These are phyloP conservation scores for Periconia macrospinosa DNA, from an alignment of 2,329 filamentous ascomycete species.

Conservation along the genomic window DNA sequence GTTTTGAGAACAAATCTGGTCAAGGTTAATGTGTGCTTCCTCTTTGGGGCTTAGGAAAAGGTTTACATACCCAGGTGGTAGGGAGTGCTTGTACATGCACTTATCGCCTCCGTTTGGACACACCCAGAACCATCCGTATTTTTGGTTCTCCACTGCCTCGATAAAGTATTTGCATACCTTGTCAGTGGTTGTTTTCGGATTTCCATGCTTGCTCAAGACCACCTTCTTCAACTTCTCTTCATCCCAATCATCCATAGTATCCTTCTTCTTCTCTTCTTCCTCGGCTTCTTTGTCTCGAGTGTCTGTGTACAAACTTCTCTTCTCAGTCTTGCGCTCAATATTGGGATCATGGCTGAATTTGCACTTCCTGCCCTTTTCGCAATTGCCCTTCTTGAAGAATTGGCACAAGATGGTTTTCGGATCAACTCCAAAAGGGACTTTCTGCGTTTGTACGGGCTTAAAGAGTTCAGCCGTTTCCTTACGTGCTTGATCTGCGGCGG, in stretches of 20 bases:
- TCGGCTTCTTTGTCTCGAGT: conserved; percentile 72
- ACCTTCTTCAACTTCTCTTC: conserved; percentile 93
- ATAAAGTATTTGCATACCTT: conserved; percentile 99
- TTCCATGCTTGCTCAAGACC: conserved; percentile 94
- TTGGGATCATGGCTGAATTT: conserved; percentile 94
- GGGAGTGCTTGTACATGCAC: conserved; percentile 97
- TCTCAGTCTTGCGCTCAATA: conserved; percentile 87
- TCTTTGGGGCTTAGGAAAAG: neutral
- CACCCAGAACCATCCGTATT: conserved; percentile 99
- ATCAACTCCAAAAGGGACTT: conserved; percentile 95
- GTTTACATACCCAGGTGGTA: conserved; percentile 82
- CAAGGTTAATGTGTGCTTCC: conserved; percentile 11
- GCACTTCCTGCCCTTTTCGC: conserved; percentile 91
- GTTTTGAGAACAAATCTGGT: conserved; percentile 92
- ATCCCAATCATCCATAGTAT: conserved; percentile 96
- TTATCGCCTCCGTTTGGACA: conserved; percentile 96
- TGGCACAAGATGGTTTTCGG: conserved; percentile 96
- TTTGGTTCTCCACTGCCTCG: conserved; percentile 94
- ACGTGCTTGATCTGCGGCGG: conserved; percentile 81
- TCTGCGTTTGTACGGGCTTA: conserved; percentile 93
- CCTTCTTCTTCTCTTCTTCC: conserved; percentile 77
- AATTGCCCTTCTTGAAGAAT: conserved; percentile 96
- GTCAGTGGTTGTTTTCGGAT: conserved; percentile 91
- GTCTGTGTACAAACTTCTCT: conserved; percentile 90
- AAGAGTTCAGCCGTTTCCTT: conserved; percentile 80